Conservation (phyloP, 1,284 basidiomycete genomes). For the Paramarasmius palmivorus region DNA sequence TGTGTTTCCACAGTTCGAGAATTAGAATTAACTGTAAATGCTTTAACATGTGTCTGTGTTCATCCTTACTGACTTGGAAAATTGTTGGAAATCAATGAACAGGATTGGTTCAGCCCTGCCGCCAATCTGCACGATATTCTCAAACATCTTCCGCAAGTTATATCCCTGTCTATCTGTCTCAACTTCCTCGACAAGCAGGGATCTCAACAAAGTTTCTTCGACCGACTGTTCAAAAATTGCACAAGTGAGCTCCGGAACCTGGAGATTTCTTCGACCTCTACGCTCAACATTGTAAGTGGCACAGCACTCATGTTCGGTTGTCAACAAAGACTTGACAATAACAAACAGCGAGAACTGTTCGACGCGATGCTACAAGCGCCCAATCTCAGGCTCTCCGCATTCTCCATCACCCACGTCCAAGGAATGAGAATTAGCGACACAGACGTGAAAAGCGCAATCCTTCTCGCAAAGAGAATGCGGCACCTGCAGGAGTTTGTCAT, state of each 20-base stretch:
- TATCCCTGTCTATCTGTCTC: conserved; percentile 10
- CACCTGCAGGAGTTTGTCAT: conserved; percentile 17
- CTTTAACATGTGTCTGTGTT: no score
- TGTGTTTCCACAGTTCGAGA: background rate
- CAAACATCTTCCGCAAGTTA: conserved; percentile 9
- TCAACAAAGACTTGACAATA: background rate
- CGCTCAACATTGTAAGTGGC: conserved; percentile 15
- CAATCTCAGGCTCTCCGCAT: conserved; percentile 11
- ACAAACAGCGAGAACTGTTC: conserved; percentile 14
- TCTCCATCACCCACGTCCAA: conserved; percentile 16
- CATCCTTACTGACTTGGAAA: no score
- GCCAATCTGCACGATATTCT: conserved; percentile 18
- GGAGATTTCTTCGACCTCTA: conserved; percentile 19
- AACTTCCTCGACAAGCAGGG: no score
- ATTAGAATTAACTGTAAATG: conserved; percentile 6
- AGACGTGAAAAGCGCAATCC: conserved; percentile 10
- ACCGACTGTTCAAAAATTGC: conserved; percentile 15
- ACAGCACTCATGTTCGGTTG: background rate
- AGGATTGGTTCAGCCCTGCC: conserved; percentile 23
- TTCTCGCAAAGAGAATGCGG: conserved; percentile 14
- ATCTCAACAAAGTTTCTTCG: conserved; percentile 4
- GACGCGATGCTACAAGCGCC: conserved; percentile 14
- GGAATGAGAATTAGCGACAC: conserved; percentile 5
- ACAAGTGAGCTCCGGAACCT: conserved; percentile 14
- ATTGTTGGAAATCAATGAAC: background rate